phyloP scores from a whole-genome alignment of 495 filamentous ascomycete genomes.

The Aspergillus panamensis region DNA sequence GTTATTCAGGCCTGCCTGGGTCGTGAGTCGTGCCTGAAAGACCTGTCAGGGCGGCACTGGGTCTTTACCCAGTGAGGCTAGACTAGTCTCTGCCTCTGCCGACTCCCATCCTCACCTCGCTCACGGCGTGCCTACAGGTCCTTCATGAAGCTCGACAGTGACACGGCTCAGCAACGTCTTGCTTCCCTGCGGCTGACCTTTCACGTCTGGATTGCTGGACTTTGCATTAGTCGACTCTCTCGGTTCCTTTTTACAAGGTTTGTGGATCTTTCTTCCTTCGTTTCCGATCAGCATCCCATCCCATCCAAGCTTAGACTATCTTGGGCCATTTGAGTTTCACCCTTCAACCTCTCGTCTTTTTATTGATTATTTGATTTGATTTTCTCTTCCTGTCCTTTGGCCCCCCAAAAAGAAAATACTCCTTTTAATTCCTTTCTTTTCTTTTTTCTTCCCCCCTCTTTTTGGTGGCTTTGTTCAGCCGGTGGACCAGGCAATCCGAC shows the following conservation, averaged over 20 bases:
- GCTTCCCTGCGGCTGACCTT: slow-evolving; percentile 6
- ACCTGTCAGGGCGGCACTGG: slow-evolving; percentile 4
- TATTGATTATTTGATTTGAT: background rate
- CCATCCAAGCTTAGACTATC: slow-evolving; percentile 5
- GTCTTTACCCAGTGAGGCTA: slow-evolving; percentile 4
- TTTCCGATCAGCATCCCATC: slow-evolving; percentile 5
- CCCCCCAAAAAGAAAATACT: background rate
- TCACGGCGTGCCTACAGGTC: too few relatives aligned
- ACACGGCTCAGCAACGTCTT: background rate
- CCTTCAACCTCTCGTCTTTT: background rate
- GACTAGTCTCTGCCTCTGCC: background rate
- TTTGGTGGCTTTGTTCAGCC: slow-evolving; percentile 8
- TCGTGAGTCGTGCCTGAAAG: background rate
- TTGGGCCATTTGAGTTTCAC: slow-evolving; percentile 5
- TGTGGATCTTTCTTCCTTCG: slow-evolving; percentile 5
- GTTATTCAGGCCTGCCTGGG: too few relatives aligned
- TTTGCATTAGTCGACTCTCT: background rate
- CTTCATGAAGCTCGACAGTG: background rate
- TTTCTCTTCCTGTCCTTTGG: slow-evolving; percentile 8
- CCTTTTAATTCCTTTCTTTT: slow-evolving; percentile 13
- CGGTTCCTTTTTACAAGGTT: slow-evolving; percentile 3
- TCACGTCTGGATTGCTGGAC: background rate
- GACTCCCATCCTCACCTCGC: background rate
- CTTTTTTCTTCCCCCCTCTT: background rate
- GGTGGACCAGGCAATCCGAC: background rate